Evolutionary conservation across 2,329 filamentous ascomycete species (phyloP), one percentile per base, ranked within the genome.

Genomic region (Verruconis gallopava): DNA sequence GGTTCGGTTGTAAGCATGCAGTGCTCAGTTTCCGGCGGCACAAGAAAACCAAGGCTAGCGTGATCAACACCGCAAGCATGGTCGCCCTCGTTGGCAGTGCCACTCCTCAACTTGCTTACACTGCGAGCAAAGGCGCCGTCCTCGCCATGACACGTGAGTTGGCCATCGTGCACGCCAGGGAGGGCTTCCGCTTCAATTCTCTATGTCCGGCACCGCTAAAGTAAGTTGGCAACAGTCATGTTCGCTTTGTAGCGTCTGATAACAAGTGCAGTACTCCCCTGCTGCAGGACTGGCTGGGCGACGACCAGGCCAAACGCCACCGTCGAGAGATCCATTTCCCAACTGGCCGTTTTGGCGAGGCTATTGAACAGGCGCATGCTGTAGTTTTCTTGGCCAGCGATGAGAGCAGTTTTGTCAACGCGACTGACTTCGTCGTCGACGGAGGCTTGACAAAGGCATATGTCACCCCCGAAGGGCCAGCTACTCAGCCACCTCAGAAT

Each of bases 1-100:
- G 88, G 88, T 95, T 77, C 60, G 88, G 88, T 46, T 81, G 78
- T 73, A 95, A 94, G 72, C 85, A 94, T 61, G 85, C 88, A 4
- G 79, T 95, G 20, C 69, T 89, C 39, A 75, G 83, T 35, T 71
- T 95, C 53, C 80, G 86, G 49, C 78, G 77, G 53, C 71, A 93
- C 69, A 73, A 74, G 43, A 95, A 95, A 76, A 75, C 68, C 35
- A 75, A 72, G 52, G 84, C 76, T 40, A 85, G 79, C 62, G 77
- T 95, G 63, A 88, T 94, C 72, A 94, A 94, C 71, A 93, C 85
- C 2, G 86, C 85, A 19, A 88, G 81, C 37, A 81, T 93, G 38
- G 86, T 94, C 37, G 86, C 85, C 3, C 71, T 93, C 40, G 82
- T 93, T 40, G 86, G 86, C 38, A 80, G 82, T 46, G 85, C 85